Percentiles rank a stretch among this genome's conserved stretches.
Evolutionary conservation across 352 stramenopile species (phyloP).

Genomic region (Globisporangium ultimum): DNA sequence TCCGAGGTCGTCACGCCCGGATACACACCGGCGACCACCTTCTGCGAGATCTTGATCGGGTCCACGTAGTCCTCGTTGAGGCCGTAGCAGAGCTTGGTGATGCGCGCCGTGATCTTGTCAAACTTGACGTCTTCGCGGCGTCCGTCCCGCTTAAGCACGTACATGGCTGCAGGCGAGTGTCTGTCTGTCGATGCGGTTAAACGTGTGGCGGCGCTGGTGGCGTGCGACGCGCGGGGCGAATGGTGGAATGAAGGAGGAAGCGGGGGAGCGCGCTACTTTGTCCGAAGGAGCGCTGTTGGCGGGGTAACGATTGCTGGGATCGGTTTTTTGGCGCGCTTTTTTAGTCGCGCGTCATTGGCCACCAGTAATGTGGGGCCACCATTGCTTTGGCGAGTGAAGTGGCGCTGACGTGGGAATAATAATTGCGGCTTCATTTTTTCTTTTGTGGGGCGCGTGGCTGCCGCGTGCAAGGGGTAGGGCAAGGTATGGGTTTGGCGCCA

Average conservation of each 20-base stretch:
- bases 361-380: not conserved
- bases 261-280: no score
- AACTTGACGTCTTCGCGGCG: slow-evolving; percentile 94
- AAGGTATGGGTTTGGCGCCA: not conserved
- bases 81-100: slow-evolving; percentile 98
- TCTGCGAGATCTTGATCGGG: slow-evolving; percentile 96
- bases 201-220: not conserved
- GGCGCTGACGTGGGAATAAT: not conserved
- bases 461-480: not conserved
- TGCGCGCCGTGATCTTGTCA: slow-evolving; percentile 98
- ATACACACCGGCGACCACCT: slow-evolving; percentile 99
- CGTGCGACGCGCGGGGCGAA: not conserved
- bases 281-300: no score
- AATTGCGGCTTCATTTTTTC: not conserved
- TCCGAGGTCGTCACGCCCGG: slow-evolving; percentile 97
- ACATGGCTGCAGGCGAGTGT: slow-evolving; percentile 64
- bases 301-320: no score
- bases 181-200: not conserved
- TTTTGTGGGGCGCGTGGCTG: not conserved
- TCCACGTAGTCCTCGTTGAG: slow-evolving; percentile 97
- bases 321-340: no score
- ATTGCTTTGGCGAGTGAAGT: no score
- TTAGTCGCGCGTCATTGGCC: no score
- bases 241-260: not conserved
- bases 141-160: slow-evolving; percentile 94